phyloP scores from a whole-genome alignment of 345 rosid species.

The Eucalyptus virginea region DNA sequence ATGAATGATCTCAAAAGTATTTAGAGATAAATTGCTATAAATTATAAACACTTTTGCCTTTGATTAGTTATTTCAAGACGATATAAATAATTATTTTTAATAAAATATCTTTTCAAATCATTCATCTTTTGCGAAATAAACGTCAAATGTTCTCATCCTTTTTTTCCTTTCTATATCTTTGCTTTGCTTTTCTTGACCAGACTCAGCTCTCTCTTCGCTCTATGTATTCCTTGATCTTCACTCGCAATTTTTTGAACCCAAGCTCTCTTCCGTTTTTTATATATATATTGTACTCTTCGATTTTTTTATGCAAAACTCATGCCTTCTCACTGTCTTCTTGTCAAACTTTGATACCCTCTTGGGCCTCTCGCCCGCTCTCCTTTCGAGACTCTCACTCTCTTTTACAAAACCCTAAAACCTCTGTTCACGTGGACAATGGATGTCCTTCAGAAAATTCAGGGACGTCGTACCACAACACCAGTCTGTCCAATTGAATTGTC shows the following conservation, averaged over 20 bases:
- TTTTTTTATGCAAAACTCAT: not conserved
- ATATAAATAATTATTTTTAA: too few species aligned
- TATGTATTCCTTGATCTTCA: too few species aligned
- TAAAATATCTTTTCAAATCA: too few species aligned
- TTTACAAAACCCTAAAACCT: not conserved
- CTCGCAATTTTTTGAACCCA: not conserved
- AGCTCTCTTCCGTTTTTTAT: not conserved
- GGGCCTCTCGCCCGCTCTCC: not conserved
- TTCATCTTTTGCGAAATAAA: too few species aligned
- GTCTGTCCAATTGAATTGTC: not conserved
- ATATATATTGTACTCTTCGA: too few species aligned
- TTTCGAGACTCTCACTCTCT: not conserved
- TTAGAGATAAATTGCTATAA: too few species aligned
- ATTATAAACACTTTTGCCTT: too few species aligned
- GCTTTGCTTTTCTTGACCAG: not conserved
- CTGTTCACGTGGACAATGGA: not conserved
- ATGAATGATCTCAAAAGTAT: too few species aligned
- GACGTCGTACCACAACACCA: not conserved
- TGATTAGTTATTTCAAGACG: not conserved
- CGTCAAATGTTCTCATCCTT: accelerated
- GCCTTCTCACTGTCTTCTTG: not conserved
- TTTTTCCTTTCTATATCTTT: not conserved
- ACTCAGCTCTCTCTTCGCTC: not conserved
- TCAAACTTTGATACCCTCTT: not conserved
- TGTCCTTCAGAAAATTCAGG: not conserved